phyloP scores from a whole-genome alignment of 2,329 filamentous ascomycete genomes.

The Cladophialophora yegresii region DNA sequence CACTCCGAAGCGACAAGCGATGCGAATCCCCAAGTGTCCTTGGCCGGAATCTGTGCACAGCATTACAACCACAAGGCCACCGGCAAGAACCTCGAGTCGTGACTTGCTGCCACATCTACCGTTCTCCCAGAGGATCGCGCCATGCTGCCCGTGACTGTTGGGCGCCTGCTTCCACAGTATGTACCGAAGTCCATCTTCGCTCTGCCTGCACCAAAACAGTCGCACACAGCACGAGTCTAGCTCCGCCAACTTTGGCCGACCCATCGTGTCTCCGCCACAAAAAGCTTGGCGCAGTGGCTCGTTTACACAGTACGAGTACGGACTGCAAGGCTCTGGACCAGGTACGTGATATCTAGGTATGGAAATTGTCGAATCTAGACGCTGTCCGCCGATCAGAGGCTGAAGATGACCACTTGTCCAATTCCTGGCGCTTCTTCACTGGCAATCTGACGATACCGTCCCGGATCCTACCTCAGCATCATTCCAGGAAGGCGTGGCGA shows the following conservation, averaged over 20 bases:
- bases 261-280: neutral
- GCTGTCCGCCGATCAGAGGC: neutral
- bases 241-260: neutral
- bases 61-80: neutral
- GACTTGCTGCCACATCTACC: neutral
- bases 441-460: neutral
- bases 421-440: neutral
- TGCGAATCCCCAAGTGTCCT: conserved; percentile 1
- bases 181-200: neutral
- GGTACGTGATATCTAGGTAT: neutral
- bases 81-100: neutral
- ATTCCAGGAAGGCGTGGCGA: neutral
- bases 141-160: neutral
- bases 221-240: neutral
- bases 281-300: neutral
- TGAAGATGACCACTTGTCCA: neutral
- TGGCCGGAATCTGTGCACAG: neutral
- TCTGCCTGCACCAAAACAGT: neutral
- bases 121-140: neutral
- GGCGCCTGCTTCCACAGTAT: neutral
- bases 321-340: neutral
- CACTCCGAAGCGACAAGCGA: conserved; percentile 4
- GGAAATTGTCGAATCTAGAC: neutral
- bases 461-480: neutral
- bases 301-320: neutral